Conservation (phyloP, 2,329 filamentous ascomycete species). For the Plenodomus tracheiphilus region DNA sequence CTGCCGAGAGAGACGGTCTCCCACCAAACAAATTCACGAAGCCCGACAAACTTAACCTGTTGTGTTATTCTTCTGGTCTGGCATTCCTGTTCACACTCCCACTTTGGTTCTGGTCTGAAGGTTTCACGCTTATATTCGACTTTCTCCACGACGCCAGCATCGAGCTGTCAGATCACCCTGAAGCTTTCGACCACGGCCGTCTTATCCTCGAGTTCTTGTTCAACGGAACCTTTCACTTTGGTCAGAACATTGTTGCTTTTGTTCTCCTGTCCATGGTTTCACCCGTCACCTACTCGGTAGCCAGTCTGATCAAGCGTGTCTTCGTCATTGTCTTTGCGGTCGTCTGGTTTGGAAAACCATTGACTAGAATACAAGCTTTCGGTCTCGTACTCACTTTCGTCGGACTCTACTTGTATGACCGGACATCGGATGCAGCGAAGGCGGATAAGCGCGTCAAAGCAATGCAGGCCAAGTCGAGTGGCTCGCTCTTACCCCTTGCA, state of each 20-base stretch:
- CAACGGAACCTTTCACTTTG: slow-evolving; percentile 96
- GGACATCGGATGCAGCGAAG: slow-evolving; percentile 84
- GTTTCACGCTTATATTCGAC: slow-evolving; percentile 74
- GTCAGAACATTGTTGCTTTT: slow-evolving; percentile 94
- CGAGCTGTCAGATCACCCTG: slow-evolving; percentile 74
- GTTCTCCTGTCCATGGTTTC: slow-evolving; percentile 89
- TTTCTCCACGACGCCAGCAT: slow-evolving; percentile 81
- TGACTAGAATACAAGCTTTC: slow-evolving; percentile 77
- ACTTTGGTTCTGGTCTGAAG: slow-evolving; percentile 93
- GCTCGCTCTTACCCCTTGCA: slow-evolving; percentile 69
- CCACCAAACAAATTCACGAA: slow-evolving; percentile 67
- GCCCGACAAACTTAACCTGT: slow-evolving; percentile 92
- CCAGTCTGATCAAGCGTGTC: slow-evolving; percentile 93
- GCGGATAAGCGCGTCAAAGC: slow-evolving; percentile 76
- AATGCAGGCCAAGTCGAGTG: slow-evolving; percentile 64
- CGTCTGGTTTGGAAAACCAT: slow-evolving; percentile 91
- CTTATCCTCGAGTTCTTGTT: slow-evolving; percentile 85
- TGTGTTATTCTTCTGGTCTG: slow-evolving; percentile 95
- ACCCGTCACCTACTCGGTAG: slow-evolving; percentile 95
- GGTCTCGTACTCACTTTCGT: slow-evolving; percentile 89
- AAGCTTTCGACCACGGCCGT: slow-evolving; percentile 65
- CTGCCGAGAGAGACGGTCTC: slow-evolving; percentile 73
- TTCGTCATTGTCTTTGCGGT: slow-evolving; percentile 96
- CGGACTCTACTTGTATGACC: slow-evolving; percentile 93
- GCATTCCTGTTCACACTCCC: slow-evolving; percentile 87